Conservation (phyloP, 2,329 filamentous ascomycete species). For the Penicillium sp. region DNA sequence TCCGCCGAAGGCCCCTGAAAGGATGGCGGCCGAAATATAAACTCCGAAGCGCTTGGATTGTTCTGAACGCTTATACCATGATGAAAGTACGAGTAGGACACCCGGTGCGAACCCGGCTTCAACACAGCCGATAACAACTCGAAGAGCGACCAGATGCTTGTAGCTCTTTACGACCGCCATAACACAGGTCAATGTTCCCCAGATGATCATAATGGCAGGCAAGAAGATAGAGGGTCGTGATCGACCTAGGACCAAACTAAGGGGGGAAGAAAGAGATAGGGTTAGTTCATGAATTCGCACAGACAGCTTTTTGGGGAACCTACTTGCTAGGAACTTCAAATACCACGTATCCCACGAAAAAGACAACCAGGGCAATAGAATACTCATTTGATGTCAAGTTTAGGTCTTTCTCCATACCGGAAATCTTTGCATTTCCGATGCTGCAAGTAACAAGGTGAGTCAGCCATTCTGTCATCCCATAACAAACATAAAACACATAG, state of each 20-base stretch:
- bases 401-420: conserved; percentile 27
- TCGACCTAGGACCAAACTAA: conserved; percentile 52
- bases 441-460: conserved; percentile 5
- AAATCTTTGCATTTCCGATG: conserved; percentile 33
- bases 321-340: conserved; percentile 60
- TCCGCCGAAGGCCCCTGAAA: conserved; percentile 60
- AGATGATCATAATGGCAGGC: conserved; percentile 57
- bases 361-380: conserved; percentile 56
- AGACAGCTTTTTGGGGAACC: background rate
- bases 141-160: conserved; percentile 53
- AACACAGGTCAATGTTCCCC: conserved; percentile 56
- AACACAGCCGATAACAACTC: conserved; percentile 27
- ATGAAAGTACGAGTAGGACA: conserved; percentile 51
- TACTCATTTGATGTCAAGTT: conserved; percentile 49
- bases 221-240: conserved; percentile 57
- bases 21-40: conserved; percentile 62
- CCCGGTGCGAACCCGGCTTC: conserved; percentile 32
- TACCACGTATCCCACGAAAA: conserved; percentile 59
- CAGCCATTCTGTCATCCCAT: background rate
- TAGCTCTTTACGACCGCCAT: conserved; percentile 57
- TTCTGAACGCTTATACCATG: conserved; percentile 64
- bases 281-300: background rate
- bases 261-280: background rate
- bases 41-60: conserved; percentile 61
- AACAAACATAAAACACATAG: too few relatives aligned